Evolutionary conservation across 2,329 filamentous ascomycete genomes (phyloP).

Genomic region (Phialophora expanda): DNA sequence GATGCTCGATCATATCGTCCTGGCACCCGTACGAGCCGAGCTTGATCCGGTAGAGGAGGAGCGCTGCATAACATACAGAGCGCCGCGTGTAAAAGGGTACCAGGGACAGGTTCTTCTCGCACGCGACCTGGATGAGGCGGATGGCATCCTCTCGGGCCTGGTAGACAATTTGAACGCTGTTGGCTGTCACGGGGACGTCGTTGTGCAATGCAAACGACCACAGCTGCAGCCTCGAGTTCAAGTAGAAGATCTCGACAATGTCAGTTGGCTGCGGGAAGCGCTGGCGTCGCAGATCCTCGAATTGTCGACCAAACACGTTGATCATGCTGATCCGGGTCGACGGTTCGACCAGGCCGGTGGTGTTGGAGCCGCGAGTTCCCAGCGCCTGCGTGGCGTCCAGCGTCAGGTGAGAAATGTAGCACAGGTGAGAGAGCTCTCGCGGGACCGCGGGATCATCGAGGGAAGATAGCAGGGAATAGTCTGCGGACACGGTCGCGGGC

Average conservation of each 20-base stretch:
- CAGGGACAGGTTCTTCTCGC: constrained; percentile 25
- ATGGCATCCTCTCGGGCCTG: constrained; percentile 23
- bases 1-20: constrained; percentile 24
- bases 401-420: constrained; percentile 21
- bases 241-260: constrained; percentile 26
- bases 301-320: constrained; percentile 25
- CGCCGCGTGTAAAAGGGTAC: constrained; percentile 25
- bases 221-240: constrained; percentile 27
- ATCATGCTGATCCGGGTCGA: constrained; percentile 24
- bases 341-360: constrained; percentile 21
- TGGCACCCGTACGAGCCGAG: constrained; percentile 20
- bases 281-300: constrained; percentile 14
- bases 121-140: constrained; percentile 24
- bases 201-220: constrained; percentile 27
- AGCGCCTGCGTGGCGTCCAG: constrained; percentile 16
- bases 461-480: constrained; percentile 18
- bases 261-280: constrained; percentile 17
- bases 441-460: constrained; percentile 18
- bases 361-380: constrained; percentile 18
- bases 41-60: constrained; percentile 27
- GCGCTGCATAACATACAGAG: constrained; percentile 26
- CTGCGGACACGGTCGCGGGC: constrained; percentile 19
- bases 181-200: constrained; percentile 22
- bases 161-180: constrained; percentile 17
- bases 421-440: constrained; percentile 21